Evolutionary conservation across 2,329 filamentous ascomycete genomes (phyloP), one percentile per base, ranked within the genome.

Genomic region (Cladophialophora immunda): DNA sequence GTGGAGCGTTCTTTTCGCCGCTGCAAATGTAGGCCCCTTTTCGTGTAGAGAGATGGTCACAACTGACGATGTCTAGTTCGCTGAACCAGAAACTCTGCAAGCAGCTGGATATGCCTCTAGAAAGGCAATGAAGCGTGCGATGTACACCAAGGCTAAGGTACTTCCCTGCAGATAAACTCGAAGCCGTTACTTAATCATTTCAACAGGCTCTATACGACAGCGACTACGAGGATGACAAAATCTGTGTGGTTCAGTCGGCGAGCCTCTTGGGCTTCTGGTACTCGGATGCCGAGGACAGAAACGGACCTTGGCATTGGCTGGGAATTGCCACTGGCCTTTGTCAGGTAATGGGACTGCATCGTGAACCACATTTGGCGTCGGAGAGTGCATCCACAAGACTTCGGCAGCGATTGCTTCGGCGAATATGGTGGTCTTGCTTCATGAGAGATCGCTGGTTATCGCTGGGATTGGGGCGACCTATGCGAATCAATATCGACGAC

Each of bases 251-350:
- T 15, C 94, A 97, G 79, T 90, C 92, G 4, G 84, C 97, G 25
- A 84, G 97, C 22, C 85, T 97, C 65, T 93, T 97, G 91, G 97
- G 94, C 2, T 97, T 97, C 78, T 97, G 94, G 91, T 97, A 97
- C 78, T 93, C 97, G 79, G 97, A 93, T 9, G 93, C 94, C 0
- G 93, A 97, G 79, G 94, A 97, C 77, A 92, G 97, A 77, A 97
- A 97, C 78, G 94, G 97, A 77, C 97, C 93, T 52, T 97, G 94
- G 92, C 94, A 97, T 76, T 97, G 94, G 94, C 97, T 97, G 92
- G 94, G 94, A n/a, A 92, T 97, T 47, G 94, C 94, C 50, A 92
- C 97, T 67, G 97, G 93, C 13, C 83, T 97, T 54, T 93, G 93
- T 62, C 93, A 97, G 78, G 97, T 93, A 11, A 97, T 97, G 70